Evolutionary conservation across 345 rosid genomes (phyloP).

Genomic region (Citrus unshiu): DNA sequence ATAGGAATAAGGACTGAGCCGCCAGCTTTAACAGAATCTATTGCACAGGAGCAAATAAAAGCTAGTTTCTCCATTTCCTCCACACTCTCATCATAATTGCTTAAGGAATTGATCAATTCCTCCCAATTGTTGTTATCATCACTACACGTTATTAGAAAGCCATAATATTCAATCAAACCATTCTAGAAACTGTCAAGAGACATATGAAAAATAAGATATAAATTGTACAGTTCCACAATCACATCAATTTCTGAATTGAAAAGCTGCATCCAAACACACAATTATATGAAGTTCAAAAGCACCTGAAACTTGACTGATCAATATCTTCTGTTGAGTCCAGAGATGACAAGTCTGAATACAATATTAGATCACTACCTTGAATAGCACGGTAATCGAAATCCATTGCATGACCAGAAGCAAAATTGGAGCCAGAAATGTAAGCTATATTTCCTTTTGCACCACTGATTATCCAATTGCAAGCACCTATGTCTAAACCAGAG

Average conservation of each 20-base stretch:
- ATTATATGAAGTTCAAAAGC: slow-evolving; percentile 8
- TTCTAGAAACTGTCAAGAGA: slow-evolving; percentile 8
- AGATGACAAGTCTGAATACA: slow-evolving; percentile 61
- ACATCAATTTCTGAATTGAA: background rate
- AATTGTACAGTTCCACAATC: background rate
- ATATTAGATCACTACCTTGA: slow-evolving; percentile 46
- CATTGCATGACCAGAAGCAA: slow-evolving; percentile 55
- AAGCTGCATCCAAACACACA: background rate
- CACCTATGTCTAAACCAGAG: slow-evolving; percentile 88
- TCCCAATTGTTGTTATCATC: slow-evolving; percentile 28
- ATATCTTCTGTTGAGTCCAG: slow-evolving; percentile 28
- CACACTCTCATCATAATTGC: slow-evolving; percentile 34
- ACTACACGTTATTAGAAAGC: slow-evolving; percentile 18
- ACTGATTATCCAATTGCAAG: slow-evolving; percentile 74
- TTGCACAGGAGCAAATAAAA: slow-evolving; percentile 57
- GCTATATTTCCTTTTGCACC: slow-evolving; percentile 51
- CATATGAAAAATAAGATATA: background rate
- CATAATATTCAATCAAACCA: background rate
- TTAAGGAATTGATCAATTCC: slow-evolving; percentile 34
- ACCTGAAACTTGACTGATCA: slow-evolving; percentile 47
- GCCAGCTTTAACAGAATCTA: slow-evolving; percentile 63
- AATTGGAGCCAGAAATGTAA: slow-evolving; percentile 55
- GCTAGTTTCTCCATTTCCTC: slow-evolving; percentile 70
- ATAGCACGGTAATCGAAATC: slow-evolving; percentile 51
- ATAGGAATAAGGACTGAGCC: slow-evolving; percentile 75